These are phyloP conservation scores for Solanum bulbocastanum DNA, from an alignment of 257 asterid genomes.

Conservation along the genomic window DNA sequence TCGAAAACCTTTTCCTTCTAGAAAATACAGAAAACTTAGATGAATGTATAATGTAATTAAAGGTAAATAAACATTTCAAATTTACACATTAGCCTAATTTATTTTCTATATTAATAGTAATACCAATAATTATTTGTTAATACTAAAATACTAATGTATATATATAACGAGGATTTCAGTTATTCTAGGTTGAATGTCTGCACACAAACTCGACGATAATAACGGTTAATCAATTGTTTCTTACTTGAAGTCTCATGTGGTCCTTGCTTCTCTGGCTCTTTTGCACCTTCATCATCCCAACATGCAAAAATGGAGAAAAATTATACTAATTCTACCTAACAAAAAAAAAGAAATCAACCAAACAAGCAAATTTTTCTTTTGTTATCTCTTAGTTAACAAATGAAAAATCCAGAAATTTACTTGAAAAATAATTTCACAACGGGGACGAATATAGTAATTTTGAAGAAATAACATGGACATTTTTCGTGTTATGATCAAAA, in stretches of 20 bases:
- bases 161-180: background rate
- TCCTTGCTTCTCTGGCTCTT: background rate
- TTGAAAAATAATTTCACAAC: background rate
- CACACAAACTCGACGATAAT: conserved; percentile 15
- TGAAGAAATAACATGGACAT: conserved; percentile 33
- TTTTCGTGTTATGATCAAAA: conserved; percentile 15
- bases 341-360: background rate
- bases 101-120: background rate
- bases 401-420: background rate
- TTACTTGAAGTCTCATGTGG: background rate
- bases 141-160: background rate
- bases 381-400: background rate
- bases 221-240: conserved; percentile 29
- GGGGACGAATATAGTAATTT: background rate
- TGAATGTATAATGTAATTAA: background rate
- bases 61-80: background rate
- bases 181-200: conserved; percentile 6
- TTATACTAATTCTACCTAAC: background rate
- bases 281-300: background rate
- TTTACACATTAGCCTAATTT: background rate
- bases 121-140: background rate
- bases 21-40: background rate
- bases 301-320: background rate
- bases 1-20: background rate
- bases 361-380: background rate